phyloP scores from a whole-genome alignment of 106 monocot genomes.

The Phalaenopsis aphrodite region DNA sequence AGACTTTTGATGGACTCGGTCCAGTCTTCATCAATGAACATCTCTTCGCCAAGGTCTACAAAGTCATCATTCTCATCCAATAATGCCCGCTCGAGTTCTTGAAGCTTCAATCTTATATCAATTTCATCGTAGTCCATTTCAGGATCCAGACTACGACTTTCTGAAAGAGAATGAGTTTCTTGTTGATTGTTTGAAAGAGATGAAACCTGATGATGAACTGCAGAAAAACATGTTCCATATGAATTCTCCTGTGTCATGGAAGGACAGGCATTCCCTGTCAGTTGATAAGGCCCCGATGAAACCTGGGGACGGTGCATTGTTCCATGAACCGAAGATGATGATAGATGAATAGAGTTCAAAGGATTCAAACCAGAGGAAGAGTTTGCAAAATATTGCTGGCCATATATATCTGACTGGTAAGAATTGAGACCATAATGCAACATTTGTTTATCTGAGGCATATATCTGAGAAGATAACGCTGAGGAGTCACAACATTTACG shows the following conservation, averaged over 20 bases:
- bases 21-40: constrained; percentile 64
- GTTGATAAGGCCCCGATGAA: constrained; percentile 29
- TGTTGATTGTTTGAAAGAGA: constrained; percentile 44
- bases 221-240: constrained; percentile 36
- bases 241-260: constrained; percentile 36
- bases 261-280: constrained; percentile 28
- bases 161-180: constrained; percentile 40
- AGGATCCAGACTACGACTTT: constrained; percentile 37
- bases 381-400: constrained; percentile 27
- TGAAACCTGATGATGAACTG: constrained; percentile 22
- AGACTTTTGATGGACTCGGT: constrained; percentile 56
- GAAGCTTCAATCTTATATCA: constrained; percentile 78
- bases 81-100: constrained; percentile 74
- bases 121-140: constrained; percentile 60
- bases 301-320: constrained; percentile 24
- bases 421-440: constrained; percentile 30
- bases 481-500: constrained; percentile 20
- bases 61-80: constrained; percentile 56
- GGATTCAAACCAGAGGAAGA: constrained; percentile 11
- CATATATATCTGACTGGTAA: constrained; percentile 25
- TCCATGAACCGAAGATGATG: constrained; percentile 16
- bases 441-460: constrained; percentile 33
- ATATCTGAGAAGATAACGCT: constrained; percentile 23
- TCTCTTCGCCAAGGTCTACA: constrained; percentile 25
- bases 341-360: constrained; percentile 11